Conservation (phyloP, 1,284 basidiomycete genomes). For the Omphalotus olearius region DNA sequence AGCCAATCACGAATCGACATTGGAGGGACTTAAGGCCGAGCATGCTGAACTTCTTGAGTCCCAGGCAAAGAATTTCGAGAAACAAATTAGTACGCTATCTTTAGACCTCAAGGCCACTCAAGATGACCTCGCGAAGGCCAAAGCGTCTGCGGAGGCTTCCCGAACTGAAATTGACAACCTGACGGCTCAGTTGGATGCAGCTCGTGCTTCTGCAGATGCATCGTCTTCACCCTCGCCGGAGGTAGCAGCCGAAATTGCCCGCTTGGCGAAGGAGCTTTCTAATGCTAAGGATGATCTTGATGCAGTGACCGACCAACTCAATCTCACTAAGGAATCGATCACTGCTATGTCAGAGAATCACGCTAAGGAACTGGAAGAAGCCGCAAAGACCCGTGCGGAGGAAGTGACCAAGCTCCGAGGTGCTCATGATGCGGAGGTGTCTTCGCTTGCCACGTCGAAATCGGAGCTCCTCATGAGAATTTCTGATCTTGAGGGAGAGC, state of each 20-base stretch:
- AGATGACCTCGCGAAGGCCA: slow-evolving; percentile 76
- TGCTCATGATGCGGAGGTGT: slow-evolving; percentile 55
- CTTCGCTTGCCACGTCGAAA: slow-evolving; percentile 50
- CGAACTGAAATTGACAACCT: slow-evolving; percentile 51
- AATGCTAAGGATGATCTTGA: slow-evolving; percentile 60
- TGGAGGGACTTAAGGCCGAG: slow-evolving; percentile 59
- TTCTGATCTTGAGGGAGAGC: slow-evolving; percentile 71
- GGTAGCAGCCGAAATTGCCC: slow-evolving; percentile 51
- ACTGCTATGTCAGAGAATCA: slow-evolving; percentile 67
- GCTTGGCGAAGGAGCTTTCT: slow-evolving; percentile 55
- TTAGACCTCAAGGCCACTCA: slow-evolving; percentile 78
- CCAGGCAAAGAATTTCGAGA: slow-evolving; percentile 55
- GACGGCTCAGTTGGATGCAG: slow-evolving; percentile 60
- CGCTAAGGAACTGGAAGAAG: slow-evolving; percentile 64
- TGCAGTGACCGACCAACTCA: slow-evolving; percentile 55
- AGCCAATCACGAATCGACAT: slow-evolving; percentile 49
- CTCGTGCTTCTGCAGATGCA: slow-evolving; percentile 42
- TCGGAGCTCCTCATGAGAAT: slow-evolving; percentile 54
- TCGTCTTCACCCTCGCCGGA: slow-evolving; percentile 43
- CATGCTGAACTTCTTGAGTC: slow-evolving; percentile 55
- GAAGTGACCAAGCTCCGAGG: slow-evolving; percentile 61
- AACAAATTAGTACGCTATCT: slow-evolving; percentile 55
- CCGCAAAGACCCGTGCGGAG: slow-evolving; percentile 61
- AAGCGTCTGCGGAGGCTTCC: slow-evolving; percentile 47
- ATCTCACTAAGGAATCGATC: slow-evolving; percentile 65